These are phyloP conservation scores for Cryptosporidium xiaoi DNA, from an alignment of 169 alveolate genomes.

Conservation along the genomic window DNA sequence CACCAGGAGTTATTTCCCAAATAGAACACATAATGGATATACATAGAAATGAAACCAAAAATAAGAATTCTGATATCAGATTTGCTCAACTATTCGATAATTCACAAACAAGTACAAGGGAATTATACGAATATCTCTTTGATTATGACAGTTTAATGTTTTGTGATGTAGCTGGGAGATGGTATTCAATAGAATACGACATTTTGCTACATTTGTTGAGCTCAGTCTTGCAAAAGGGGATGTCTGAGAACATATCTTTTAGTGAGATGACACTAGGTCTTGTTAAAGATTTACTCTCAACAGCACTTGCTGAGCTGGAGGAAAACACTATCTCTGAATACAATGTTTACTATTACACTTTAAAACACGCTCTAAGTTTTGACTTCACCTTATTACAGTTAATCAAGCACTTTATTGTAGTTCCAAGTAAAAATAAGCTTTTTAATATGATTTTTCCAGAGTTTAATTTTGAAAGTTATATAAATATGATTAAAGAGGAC, in stretches of 20 bases:
- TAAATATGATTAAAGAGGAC: not conserved
- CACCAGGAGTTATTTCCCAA: constrained; percentile 5
- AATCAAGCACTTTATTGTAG: constrained; percentile 14
- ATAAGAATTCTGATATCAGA: constrained; percentile 5
- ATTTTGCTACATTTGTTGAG: constrained; percentile 6
- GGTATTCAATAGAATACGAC: constrained; percentile 45
- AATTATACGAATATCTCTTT: constrained; percentile 32
- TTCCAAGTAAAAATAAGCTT: not conserved
- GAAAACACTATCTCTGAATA: not conserved
- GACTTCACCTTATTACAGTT: constrained; percentile 25
- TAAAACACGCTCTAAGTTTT: constrained; percentile 63
- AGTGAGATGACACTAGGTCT: not conserved
- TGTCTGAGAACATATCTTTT: constrained; percentile 16
- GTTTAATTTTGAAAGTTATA: not conserved
- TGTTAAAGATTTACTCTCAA: constrained; percentile 1
- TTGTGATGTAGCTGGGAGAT: constrained; percentile 35
- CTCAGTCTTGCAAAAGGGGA: constrained; percentile 27
- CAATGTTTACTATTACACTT: not conserved
- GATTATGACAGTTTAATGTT: constrained; percentile 32
- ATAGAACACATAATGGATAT: constrained; percentile 17
- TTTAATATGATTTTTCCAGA: not conserved
- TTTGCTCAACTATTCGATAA: constrained; percentile 16
- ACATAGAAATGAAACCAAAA: not conserved
- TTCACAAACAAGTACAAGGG: constrained; percentile 31
- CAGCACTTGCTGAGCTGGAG: not conserved